Base-by-base conservation (phyloP, 2,329 filamentous ascomycete species). In the Penicillium sp. region DNA sequence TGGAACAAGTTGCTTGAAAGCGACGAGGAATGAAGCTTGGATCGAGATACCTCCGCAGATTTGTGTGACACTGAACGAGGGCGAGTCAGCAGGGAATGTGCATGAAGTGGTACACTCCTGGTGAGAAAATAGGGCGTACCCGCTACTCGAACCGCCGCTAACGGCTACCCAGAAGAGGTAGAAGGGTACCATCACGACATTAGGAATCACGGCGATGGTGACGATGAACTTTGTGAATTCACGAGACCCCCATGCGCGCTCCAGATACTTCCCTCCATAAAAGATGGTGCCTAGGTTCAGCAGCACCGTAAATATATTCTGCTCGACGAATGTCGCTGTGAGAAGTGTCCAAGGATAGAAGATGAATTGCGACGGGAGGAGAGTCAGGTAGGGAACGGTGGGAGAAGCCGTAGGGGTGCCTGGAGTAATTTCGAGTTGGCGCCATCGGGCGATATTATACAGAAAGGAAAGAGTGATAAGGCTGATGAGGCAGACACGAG, bases 1-100 rank as follows among this genome's bases (percentile, higher is more conserved):
- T 23, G 95, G 95, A 41, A 98, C 91, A 54, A 99, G 91, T 79
- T 99, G 95, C 80, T 96, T 98, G 80, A 98, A 97, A 58, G 94
- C 92, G 71, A 98, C 92, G 64, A 99, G 90, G 81, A 98, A 98
- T 64, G 91, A 90, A 51, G 95, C 93, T 78, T 97, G 94, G 61
- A 97, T 84, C 17, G 93, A 89, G 66, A 97, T 90, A 59, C 93
- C 93, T 69, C 95, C 95, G 69, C 91, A 91, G 73, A 98, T 91
- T 66, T 91, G 90, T 50, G 91, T 93, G 51, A 91, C 79, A 56
- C 91, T 95, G 71, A 75, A 79, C 59, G 53, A 60, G 31, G 68
- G 64, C 68, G 61, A 60, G 64, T 74, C 65, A 73, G 71, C 49
- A 66, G 60, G 59, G 41, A 67, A 53, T 57, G 56, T 52, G 48